Base-by-base conservation (phyloP, 2,329 filamentous ascomycete genomes). In the Aspergillus latus region DNA sequence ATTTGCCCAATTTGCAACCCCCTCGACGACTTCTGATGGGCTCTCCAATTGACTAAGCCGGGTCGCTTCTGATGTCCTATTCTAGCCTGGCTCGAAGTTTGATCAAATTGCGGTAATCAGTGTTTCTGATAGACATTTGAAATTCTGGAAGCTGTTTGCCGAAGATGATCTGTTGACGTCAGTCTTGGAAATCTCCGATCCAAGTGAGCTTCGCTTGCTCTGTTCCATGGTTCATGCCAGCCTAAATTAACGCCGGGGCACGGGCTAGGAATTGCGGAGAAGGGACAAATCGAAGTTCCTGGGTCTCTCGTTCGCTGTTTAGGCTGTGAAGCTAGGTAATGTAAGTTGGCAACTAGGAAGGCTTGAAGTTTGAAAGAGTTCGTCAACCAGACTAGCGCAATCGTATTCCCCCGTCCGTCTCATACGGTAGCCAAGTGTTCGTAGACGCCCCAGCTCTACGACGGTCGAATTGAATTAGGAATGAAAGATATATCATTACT, bases 171-270 rank as follows among this genome's bases (percentile, higher is more conserved):
- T 32, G 16, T 42, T 43, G 49, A 52, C 52, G 44, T 49, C 52
- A 52, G 49, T 36, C 7, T 5, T 26, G 30, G 6, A 40, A 55
- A 49, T 49, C 39, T 49, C 47, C 40, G 46, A 40, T 49, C 36
- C 34, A 37, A 8, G 29, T 50, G 47, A 50, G 53, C 48, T 56
- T 56, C 39, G 48, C 53, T 13, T 56, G 29, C 6, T 21, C 15
- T 46, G 53, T 50, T 50, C 53, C 53, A 56, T 56, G 53, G 53
- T 50, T 56, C 53, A 39, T 39, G 40, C 47, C 21, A 49, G 29
- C 13, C 52, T 29, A 49, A 48, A 30, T 34, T 37, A 48, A 15
- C 37, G n/a, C 40, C 34, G 7, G 37, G 29, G 6, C 13, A 21
- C 34, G 11, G 37, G 29, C 7, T 26, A 21, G 11, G 3, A 43